A percentile compares a stretch with the other conserved stretches of the same genome.
Conservation (phyloP, 2,329 filamentous ascomycete genomes). For the Botryotinia convoluta region DNA sequence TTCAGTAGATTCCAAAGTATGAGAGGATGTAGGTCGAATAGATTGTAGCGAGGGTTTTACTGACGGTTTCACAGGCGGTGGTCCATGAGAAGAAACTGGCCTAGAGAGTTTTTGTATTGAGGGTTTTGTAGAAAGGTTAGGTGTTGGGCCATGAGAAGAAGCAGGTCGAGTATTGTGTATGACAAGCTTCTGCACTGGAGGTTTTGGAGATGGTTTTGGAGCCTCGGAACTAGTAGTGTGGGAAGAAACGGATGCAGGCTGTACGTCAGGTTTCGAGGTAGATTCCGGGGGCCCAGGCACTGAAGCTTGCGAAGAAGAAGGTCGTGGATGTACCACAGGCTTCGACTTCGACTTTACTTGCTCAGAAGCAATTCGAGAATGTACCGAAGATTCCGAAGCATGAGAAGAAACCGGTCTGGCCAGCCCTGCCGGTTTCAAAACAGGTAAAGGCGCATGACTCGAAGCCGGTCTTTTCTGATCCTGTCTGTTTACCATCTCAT, state of each 20-base stretch:
- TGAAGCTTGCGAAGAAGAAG: background rate
- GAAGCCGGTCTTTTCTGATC: conserved; percentile 20
- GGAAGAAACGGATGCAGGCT: background rate
- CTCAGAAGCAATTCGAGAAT: background rate
- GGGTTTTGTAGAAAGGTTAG: background rate
- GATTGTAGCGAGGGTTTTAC: conserved; percentile 6
- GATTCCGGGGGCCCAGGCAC: background rate
- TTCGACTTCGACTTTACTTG: background rate
- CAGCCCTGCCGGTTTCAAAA: background rate
- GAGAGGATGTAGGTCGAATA: background rate
- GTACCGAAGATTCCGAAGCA: background rate
- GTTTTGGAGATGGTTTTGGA: background rate
- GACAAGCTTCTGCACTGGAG: background rate
- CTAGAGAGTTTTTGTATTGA: background rate
- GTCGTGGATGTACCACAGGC: background rate
- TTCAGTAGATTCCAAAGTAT: background rate
- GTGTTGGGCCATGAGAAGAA: background rate
- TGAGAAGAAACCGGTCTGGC: conserved; percentile 24
- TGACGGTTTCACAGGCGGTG: background rate
- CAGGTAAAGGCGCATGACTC: conserved; percentile 19
- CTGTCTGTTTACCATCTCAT: background rate
- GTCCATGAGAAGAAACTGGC: background rate
- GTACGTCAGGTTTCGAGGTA: background rate
- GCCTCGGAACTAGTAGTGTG: background rate
- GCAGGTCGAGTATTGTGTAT: background rate